phyloP scores from a whole-genome alignment of 2,329 filamentous ascomycete species.

The Apiospora phragmitis region DNA sequence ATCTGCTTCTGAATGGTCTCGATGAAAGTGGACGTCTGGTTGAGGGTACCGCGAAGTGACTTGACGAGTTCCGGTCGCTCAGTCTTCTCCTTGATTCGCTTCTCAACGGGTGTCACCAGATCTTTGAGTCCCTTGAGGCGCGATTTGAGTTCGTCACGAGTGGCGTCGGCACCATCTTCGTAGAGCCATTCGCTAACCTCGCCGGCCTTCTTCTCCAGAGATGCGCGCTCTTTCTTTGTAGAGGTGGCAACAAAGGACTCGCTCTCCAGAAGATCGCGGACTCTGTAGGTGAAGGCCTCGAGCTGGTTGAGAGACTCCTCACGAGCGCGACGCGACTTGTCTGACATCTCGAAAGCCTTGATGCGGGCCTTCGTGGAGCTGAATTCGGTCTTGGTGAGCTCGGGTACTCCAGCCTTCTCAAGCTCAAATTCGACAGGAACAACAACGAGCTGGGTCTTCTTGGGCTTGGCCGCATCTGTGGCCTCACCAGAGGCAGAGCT shows the following conservation, averaged over 20 bases:
- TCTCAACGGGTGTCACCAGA: conserved; percentile 75
- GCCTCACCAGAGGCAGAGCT: conserved; percentile 41
- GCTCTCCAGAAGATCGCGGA: conserved; percentile 78
- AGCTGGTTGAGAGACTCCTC: conserved; percentile 90
- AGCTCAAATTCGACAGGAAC: conserved; percentile 53
- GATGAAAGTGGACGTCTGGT: conserved; percentile 70
- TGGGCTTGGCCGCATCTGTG: conserved; percentile 51
- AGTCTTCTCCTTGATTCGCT: conserved; percentile 69
- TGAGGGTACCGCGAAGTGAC: conserved; percentile 67
- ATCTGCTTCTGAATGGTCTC: conserved; percentile 71
- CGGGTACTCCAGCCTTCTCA: conserved; percentile 50
- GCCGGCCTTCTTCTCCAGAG: conserved; percentile 67
- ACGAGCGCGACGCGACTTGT: conserved; percentile 71
- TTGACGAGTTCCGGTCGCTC: conserved; percentile 71
- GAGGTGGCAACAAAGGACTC: conserved; percentile 72
- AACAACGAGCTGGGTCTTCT: conserved; percentile 59
- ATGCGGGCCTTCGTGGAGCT: conserved; percentile 67
- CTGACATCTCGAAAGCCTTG: conserved; percentile 81
- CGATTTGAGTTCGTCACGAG: conserved; percentile 71
- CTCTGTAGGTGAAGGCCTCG: conserved; percentile 90
- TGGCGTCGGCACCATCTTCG: conserved; percentile 76
- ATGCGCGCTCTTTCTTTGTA: conserved; percentile 64
- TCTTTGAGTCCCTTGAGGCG: conserved; percentile 76
- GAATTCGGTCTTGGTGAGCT: conserved; percentile 50
- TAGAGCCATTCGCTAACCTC: conserved; percentile 88